phyloP scores from a whole-genome alignment of 73 alveolate genomes.

The Tetrahymena malaccensis region DNA sequence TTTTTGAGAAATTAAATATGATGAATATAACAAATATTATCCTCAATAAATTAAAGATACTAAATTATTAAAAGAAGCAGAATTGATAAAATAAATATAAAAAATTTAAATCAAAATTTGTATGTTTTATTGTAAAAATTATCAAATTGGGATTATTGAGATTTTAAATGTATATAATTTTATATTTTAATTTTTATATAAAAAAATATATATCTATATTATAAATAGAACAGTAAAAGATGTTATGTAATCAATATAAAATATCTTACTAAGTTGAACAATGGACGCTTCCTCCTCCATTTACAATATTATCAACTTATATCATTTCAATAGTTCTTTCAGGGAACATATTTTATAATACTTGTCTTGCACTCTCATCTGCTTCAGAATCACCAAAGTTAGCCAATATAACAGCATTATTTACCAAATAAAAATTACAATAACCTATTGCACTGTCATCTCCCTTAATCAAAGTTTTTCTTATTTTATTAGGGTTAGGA shows the following conservation, averaged over 20 bases:
- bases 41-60: no score
- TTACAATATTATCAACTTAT: constrained; percentile 8
- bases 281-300: constrained; percentile 44
- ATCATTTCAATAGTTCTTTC: constrained; percentile 28
- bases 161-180: no score
- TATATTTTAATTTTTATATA: no score
- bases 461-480: neutral
- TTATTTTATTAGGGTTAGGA: neutral
- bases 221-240: no score
- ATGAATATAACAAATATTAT: no score
- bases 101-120: no score
- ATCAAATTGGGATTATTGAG: no score
- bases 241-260: neutral
- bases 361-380: constrained; percentile 13
- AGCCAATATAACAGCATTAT: constrained; percentile 16
- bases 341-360: constrained; percentile 13
- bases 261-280: constrained; percentile 37
- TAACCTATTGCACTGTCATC: constrained; percentile 21
- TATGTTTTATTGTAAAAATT: no score
- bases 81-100: no score
- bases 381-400: constrained; percentile 18
- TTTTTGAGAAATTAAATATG: no score
- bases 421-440: constrained; percentile 10
- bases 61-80: no score
- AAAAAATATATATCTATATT: no score